Base-by-base conservation (phyloP, 345 rosid genomes). In the Lepidium sativum region DNA sequence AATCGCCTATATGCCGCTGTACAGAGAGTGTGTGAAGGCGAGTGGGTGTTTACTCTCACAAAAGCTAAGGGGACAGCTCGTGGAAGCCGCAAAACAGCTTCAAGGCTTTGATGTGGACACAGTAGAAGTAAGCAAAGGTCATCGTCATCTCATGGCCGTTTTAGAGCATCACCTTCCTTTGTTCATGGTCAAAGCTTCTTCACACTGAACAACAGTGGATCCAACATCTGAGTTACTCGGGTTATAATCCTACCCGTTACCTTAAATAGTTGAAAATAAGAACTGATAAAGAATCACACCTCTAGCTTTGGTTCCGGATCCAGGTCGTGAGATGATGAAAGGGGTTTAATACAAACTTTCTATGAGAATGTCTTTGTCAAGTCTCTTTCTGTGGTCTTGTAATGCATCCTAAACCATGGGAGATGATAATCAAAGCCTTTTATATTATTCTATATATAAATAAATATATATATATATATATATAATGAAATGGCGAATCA, bases 111-210 rank as follows among this genome's bases (percentile, higher is more conserved):
- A 75, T 16, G 69, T 79, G 40, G 84, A 82, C 32, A 82, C 77
- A 67, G 76, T 74, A 66, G 73, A 73, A 71, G 87, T 80, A 57
- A 77, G 81, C 60, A 65, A 65, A 42, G 32, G 62, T 18, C 35
- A 50, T 60, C 83, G 20, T 69, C 75, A 85, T 55, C 83, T 92
- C 57, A 67, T 87, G 80, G 81, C 83, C 16, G 75, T 78, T 63
- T 77, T 88, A 83, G 89, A 88, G 80, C 92, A 78, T 75, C 79
- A 84, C 70, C 92, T 92, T 65, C 95, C 98, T 78, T 80, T 80
- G 29, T 86, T 92, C 82, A 78, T 79, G 71, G 86, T 86, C 29
- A 66, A 58, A 57, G 66, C 61, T 58, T 65, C 67, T 59, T 47
- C 70, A 55, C 72, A 59, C 20, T 66, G 58, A 73, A 32, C 60